Evolutionary conservation across 805 yeast genomes (phyloP).

Genomic region (Cyberlindnera mrakii): DNA sequence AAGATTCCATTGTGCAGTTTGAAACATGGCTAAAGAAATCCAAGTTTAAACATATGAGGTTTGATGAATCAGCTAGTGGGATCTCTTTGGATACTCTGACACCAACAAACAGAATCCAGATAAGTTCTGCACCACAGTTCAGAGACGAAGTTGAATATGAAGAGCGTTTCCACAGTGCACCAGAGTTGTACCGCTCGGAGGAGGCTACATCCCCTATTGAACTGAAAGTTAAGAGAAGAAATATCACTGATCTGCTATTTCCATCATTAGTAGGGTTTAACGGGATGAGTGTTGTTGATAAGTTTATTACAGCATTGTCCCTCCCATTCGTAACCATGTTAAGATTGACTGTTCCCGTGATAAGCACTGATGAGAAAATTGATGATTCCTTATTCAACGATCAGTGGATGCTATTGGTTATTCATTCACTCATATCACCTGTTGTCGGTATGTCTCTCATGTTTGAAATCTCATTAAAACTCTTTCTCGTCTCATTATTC

Average conservation of each 20-base stretch:
- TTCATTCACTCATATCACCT: too few relatives aligned
- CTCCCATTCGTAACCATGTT: slow-evolving; percentile 30
- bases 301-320: slow-evolving; percentile 25
- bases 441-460: too few relatives aligned
- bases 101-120: not conserved
- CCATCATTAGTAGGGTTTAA: slow-evolving; percentile 29
- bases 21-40: slow-evolving; percentile 17
- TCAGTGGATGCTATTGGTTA: too few relatives aligned
- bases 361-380: slow-evolving; percentile 16
- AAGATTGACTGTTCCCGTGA: slow-evolving; percentile 31
- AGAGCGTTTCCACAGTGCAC: slow-evolving; percentile 14
- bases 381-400: slow-evolving; percentile 2
- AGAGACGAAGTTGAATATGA: slow-evolving; percentile 15
- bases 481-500: slow-evolving; percentile 27
- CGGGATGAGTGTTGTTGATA: slow-evolving; percentile 21
- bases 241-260: slow-evolving; percentile 6
- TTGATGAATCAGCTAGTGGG: slow-evolving; percentile 1
- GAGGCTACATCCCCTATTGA: too few relatives aligned
- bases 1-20: slow-evolving; percentile 8
- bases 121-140: slow-evolving; percentile 19
- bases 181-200: slow-evolving; percentile 5
- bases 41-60: slow-evolving; percentile 13
- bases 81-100: slow-evolving; percentile 12
- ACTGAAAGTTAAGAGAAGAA: not conserved
- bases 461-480: slow-evolving; percentile 7